Conservation (phyloP, 768 basidiomycete genomes). For the Lentinula aciculospora region DNA sequence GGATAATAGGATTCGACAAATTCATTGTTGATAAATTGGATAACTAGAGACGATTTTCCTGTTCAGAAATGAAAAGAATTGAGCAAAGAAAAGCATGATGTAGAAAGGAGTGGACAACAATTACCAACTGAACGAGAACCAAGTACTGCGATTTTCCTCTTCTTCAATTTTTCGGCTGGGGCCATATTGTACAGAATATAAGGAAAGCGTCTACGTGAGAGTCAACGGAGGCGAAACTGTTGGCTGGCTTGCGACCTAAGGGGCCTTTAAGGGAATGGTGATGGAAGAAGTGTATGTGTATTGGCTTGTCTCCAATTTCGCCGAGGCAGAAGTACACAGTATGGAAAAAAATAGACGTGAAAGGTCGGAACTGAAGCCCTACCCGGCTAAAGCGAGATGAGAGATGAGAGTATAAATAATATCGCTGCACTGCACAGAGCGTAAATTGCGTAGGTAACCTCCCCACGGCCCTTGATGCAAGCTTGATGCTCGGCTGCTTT, state of each 20-base stretch:
- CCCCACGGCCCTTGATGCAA: not conserved
- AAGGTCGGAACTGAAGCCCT: not conserved
- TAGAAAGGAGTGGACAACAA: slow-evolving; percentile 17
- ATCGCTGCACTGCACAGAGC: not conserved
- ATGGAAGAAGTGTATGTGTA: not conserved
- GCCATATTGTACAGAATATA: slow-evolving; percentile 1
- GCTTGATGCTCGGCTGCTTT: not conserved
- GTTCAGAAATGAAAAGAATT: slow-evolving; percentile 13
- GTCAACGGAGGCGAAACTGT: not conserved
- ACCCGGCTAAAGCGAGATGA: not conserved
- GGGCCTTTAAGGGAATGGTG: not conserved
- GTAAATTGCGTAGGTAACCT: not conserved
- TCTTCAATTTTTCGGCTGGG: slow-evolving; percentile 41
- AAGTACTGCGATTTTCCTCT: slow-evolving; percentile 85
- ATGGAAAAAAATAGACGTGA: not conserved
- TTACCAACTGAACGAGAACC: slow-evolving; percentile 86
- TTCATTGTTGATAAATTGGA: slow-evolving; percentile 90
- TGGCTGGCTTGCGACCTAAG: not conserved
- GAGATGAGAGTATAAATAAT: slow-evolving; percentile 1
- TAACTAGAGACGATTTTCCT: slow-evolving; percentile 93
- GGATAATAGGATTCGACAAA: slow-evolving; percentile 94
- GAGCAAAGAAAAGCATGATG: slow-evolving; percentile 11
- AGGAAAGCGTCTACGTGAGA: not conserved
- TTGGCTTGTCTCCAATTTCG: not conserved
- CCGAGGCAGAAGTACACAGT: not conserved